A percentile compares a stretch with the other conserved stretches of the same genome.
These are phyloP conservation scores for Trichoderma koningiopsis DNA, from an alignment of 2,329 filamentous ascomycete genomes.

Conservation along the genomic window DNA sequence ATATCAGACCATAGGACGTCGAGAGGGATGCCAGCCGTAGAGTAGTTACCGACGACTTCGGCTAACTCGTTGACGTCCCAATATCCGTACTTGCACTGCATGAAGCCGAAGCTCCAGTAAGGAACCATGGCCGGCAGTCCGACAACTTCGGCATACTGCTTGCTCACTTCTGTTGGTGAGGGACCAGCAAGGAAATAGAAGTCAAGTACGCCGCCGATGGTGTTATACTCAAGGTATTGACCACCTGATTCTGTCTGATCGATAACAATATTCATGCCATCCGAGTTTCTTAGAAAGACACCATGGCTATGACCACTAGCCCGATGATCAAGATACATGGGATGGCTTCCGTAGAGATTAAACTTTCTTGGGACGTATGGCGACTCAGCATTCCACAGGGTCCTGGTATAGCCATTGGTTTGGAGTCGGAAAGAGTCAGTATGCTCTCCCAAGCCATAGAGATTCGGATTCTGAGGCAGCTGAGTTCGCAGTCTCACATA, in stretches of 20 bases:
- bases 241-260: slow-evolving; percentile 58
- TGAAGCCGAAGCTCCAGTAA: slow-evolving; percentile 80
- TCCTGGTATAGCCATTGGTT: slow-evolving; percentile 63
- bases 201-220: slow-evolving; percentile 75
- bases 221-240: slow-evolving; percentile 82
- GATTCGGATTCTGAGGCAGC: slow-evolving; percentile 66
- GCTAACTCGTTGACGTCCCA: slow-evolving; percentile 69
- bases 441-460: slow-evolving; percentile 81
- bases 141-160: slow-evolving; percentile 67
- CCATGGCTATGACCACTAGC: slow-evolving; percentile 60
- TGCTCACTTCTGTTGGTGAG: slow-evolving; percentile 66
- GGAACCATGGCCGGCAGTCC: slow-evolving; percentile 77
- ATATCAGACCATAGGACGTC: slow-evolving; percentile 77
- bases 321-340: slow-evolving; percentile 69
- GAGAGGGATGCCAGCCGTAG: slow-evolving; percentile 64
- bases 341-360: slow-evolving; percentile 76
- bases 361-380: slow-evolving; percentile 61
- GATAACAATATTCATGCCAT: slow-evolving; percentile 74
- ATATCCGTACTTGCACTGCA: slow-evolving; percentile 84
- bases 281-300: slow-evolving; percentile 76
- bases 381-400: slow-evolving; percentile 70
- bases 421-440: slow-evolving; percentile 69
- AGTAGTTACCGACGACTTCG: slow-evolving; percentile 68
- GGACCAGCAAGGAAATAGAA: slow-evolving; percentile 81
- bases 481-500: slow-evolving; percentile 72